Conservation (phyloP, 352 stramenopile species). For the Phytophthora ramorum region DNA sequence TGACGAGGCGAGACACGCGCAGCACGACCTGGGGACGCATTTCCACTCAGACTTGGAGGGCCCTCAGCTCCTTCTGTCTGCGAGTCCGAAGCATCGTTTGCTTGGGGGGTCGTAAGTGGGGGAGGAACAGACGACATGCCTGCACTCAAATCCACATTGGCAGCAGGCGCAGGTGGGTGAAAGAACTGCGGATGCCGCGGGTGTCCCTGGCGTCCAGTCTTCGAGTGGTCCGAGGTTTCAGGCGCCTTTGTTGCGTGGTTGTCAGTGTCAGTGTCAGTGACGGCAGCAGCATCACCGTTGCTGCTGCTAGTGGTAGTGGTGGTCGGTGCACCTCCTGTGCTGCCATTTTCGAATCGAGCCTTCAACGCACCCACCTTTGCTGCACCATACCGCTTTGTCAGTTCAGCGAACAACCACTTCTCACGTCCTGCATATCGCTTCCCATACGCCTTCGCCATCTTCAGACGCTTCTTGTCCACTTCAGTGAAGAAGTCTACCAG, state of each 20-base stretch:
- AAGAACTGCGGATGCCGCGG: conserved; percentile 43
- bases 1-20: conserved; percentile 8
- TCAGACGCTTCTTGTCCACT: conserved; percentile 63
- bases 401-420: conserved; percentile 68
- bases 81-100: neutral
- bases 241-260: conserved; percentile 5
- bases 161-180: conserved; percentile 26
- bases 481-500: conserved; percentile 70
- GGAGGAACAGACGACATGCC: conserved; percentile 3
- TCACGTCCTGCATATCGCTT: conserved; percentile 72
- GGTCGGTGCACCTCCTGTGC: neutral
- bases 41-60: conserved; percentile 1
- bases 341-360: conserved; percentile 29
- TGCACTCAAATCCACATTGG: conserved; percentile 14
- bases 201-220: conserved; percentile 32
- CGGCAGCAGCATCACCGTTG: neutral
- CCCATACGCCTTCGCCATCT: conserved; percentile 71
- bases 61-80: conserved; percentile 1
- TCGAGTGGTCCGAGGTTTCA: conserved; percentile 10
- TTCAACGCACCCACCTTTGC: conserved; percentile 54
- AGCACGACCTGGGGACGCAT: conserved; percentile 1
- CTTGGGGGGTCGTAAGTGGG: neutral
- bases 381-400: conserved; percentile 69
- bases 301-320: neutral
- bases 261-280: neutral